Evolutionary conservation across 345 rosid species (phyloP), one percentile per base, ranked within the genome.

Genomic region (Bruguiera gymnorhiza): DNA sequence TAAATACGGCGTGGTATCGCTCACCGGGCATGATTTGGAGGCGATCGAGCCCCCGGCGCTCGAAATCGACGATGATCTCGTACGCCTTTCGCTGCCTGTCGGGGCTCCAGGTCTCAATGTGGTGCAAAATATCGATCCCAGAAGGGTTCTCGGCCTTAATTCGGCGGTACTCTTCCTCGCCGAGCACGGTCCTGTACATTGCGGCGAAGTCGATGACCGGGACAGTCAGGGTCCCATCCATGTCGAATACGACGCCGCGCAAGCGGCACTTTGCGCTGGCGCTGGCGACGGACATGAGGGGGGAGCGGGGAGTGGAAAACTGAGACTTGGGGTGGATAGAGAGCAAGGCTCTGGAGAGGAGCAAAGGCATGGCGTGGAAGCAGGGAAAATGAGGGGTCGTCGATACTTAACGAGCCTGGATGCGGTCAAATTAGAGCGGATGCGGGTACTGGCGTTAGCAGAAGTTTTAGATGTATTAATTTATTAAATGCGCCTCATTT

Each of bases 1-100:
- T 36, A 31, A 67, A 23, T 54, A 55, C 70, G 73, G 53, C 43
- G 19, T 21, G 24, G 36, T 65, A 21, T 5, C 21, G 56, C 81
- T 64, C 66, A 91, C 97, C 97, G 10, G 96, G 96, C 98, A 94
- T 89, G 71, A 94, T 89, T 75, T 91, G 96, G 64, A 94, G 92
- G 66, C 85, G 84, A 59, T 89, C 93, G 21, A 88, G 88, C 36
- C 96, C 96, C 55, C 82, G 86, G 55, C 84, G 82, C 82, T 94
- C 98, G 72, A 70, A 84, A 75, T 89, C 90, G 29, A 87, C 86
- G 29, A 94, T 88, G 43, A 81, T 72, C 63, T 88, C 82, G 74
- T 78, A 82, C 6, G 96, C 98, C 39, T 61, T 73, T 36, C 72
- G 81, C 79, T 86, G 96, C 67, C 78, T 75, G 27, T 84, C 90